Evolutionary conservation across 768 basidiomycete genomes (phyloP).

Genomic region (Rubroboletus pulcherrimus): DNA sequence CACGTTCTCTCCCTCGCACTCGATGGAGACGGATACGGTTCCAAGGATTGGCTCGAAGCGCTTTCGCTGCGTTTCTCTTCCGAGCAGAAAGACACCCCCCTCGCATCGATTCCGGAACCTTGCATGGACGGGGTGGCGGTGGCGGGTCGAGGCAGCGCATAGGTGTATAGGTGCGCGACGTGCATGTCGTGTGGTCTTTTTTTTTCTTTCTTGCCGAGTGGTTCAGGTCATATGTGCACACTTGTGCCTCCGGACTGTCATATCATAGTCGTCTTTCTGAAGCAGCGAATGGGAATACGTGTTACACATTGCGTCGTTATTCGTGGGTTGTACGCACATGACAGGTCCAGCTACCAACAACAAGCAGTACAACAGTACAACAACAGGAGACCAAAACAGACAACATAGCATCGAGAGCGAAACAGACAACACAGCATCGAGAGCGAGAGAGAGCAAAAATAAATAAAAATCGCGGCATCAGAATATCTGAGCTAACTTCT

Average conservation of each 20-base stretch:
- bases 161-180: neutral
- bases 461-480: slow-evolving; percentile 4
- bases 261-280: neutral
- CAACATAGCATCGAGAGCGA: neutral
- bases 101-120: neutral
- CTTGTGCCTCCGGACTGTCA: neutral
- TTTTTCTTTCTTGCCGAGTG: neutral
- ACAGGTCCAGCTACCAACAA: no score
- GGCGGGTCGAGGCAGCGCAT: neutral
- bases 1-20: slow-evolving; percentile 4
- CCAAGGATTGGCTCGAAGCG: slow-evolving; percentile 19
- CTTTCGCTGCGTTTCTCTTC: slow-evolving; percentile 14
- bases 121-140: neutral
- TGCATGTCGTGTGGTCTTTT: neutral
- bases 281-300: neutral
- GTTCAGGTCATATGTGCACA: neutral
- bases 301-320: neutral
- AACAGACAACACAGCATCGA: neutral
- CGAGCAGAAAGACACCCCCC: neutral
- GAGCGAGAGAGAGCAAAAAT: neutral
- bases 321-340: neutral
- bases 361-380: neutral
- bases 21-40: neutral
- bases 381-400: neutral
- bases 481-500: slow-evolving; percentile 17